Conservation (phyloP, 2,329 filamentous ascomycete genomes). For the Botrytis squamosa region DNA sequence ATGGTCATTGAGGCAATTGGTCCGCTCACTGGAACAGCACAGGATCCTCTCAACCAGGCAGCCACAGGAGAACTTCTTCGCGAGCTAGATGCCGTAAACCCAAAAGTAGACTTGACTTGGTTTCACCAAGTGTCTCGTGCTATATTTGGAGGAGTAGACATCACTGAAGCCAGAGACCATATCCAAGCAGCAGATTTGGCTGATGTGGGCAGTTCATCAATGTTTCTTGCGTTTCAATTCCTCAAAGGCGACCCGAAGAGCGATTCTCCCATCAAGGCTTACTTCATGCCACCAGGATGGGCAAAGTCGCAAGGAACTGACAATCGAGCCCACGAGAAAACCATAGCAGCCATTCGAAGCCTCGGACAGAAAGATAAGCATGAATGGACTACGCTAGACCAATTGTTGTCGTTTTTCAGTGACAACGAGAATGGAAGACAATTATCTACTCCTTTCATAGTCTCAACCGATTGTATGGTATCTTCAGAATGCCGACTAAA, state of each 20-base stretch:
- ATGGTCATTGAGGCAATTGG: background rate
- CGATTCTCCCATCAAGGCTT: constrained; percentile 3
- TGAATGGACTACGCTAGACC: background rate
- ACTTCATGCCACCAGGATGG: background rate
- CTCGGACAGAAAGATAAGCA: background rate
- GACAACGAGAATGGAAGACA: background rate
- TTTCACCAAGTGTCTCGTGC: background rate
- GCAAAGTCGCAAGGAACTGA: background rate
- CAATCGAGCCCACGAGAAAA: background rate
- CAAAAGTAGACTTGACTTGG: constrained; percentile 5
- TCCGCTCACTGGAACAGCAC: background rate
- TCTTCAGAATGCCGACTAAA: constrained; percentile 4
- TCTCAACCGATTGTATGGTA: constrained; percentile 1
- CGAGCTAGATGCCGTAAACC: background rate
- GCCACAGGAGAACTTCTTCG: background rate
- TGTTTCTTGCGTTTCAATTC: constrained; percentile 7
- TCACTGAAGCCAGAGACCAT: background rate
- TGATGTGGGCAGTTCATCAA: background rate
- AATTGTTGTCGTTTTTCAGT: background rate
- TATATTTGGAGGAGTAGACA: background rate
- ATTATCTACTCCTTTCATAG: constrained; percentile 6
- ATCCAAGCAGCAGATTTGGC: background rate
- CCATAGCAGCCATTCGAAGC: background rate
- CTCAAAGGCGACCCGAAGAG: constrained; percentile 5
- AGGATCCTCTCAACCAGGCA: background rate